Evolutionary conservation across 805 yeast genomes (phyloP).

Genomic region (Ogataea degrootiae): DNA sequence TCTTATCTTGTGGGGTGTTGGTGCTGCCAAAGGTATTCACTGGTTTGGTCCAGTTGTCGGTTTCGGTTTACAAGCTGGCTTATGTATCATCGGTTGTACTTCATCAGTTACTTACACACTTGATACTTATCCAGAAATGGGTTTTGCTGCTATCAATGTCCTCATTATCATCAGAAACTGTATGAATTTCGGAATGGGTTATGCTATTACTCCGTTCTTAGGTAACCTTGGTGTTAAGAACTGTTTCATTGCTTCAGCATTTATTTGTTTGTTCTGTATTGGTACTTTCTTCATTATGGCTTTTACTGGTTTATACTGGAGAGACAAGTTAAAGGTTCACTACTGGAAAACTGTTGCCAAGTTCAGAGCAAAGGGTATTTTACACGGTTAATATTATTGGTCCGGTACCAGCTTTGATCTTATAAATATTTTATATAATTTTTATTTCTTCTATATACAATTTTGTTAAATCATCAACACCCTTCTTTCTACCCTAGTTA

Average conservation of each 20-base stretch:
- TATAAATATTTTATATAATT: no score
- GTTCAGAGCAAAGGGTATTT: no score
- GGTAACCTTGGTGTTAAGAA: conserved; percentile 47
- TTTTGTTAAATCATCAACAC: no score
- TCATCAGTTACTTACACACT: conserved; percentile 48
- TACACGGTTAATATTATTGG: no score
- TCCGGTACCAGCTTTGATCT: no score
- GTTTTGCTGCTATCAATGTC: conserved; percentile 49
- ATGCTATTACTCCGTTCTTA: conserved; percentile 59
- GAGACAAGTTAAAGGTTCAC: conserved; percentile 28
- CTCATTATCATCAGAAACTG: conserved; percentile 53
- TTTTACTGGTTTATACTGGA: conserved; percentile 33
- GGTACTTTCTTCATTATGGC: conserved; percentile 40
- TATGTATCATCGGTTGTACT: conserved; percentile 49
- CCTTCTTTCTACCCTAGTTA: no score
- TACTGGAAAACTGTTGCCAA: conserved; percentile 14
- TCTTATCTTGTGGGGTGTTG: no score
- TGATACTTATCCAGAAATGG: conserved; percentile 52
- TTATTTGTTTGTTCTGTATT: conserved; percentile 44
- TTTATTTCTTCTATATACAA: no score
- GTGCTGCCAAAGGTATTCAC: no score
- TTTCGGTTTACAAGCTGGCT: conserved; percentile 52
- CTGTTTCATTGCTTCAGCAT: conserved; percentile 53
- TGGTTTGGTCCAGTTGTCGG: conserved; percentile 33
- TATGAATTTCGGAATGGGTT: conserved; percentile 55